Percentiles rank a stretch among this genome's conserved stretches.
Conservation (phyloP, 306 rosid species). For the Cicer arietinum region DNA sequence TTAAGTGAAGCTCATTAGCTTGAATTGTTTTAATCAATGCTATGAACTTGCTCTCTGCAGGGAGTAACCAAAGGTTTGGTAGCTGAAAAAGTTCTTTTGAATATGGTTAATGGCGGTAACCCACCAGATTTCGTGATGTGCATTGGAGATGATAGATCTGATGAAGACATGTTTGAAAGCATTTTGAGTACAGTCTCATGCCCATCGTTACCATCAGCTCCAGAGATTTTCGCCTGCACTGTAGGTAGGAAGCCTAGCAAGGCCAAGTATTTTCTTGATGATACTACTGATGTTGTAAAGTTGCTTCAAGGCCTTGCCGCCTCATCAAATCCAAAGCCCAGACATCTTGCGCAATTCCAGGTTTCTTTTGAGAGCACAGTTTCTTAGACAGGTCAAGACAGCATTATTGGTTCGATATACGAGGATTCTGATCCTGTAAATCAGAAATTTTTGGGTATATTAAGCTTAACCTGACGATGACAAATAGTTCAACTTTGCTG, state of each 20-base stretch:
- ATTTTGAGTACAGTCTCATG: constrained; percentile 60
- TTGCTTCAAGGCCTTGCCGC: constrained; percentile 73
- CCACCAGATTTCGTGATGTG: constrained; percentile 83
- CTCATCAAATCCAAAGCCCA: constrained; percentile 73
- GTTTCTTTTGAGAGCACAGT: constrained; percentile 78
- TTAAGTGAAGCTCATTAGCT: constrained; percentile 13
- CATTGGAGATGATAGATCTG: constrained; percentile 87
- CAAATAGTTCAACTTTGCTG: constrained; percentile 37
- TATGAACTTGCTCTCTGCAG: constrained; percentile 47
- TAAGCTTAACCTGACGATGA: constrained; percentile 46
- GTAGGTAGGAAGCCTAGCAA: constrained; percentile 88
- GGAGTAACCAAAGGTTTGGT: constrained; percentile 87
- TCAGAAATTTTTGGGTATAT: constrained; percentile 44
- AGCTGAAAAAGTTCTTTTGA: constrained; percentile 65
- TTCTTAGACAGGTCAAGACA: constrained; percentile 40
- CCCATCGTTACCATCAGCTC: constrained; percentile 60
- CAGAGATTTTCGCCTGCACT: constrained; percentile 82
- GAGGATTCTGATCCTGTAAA: constrained; percentile 46
- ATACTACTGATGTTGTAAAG: constrained; percentile 65
- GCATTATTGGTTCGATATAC: constrained; percentile 40
- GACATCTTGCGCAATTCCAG: constrained; percentile 61
- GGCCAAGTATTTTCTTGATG: constrained; percentile 85
- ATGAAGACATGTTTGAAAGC: constrained; percentile 92
- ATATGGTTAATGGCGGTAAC: constrained; percentile 59
- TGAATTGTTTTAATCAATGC: constrained; percentile 11